Conservation (phyloP, 768 basidiomycete genomes). For the Floccularia luteovirens region DNA sequence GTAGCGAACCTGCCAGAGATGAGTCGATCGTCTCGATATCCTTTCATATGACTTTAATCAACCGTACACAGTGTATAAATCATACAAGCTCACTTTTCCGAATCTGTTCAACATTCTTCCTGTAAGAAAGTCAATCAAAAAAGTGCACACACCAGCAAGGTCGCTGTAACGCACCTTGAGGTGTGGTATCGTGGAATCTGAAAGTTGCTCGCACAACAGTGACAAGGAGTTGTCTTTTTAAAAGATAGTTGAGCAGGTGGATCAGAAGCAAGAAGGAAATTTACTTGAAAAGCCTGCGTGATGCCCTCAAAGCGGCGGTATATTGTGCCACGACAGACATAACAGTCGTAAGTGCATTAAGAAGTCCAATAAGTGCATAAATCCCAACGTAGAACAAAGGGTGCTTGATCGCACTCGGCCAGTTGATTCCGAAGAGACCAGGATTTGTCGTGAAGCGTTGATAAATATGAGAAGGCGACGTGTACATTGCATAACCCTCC, state of each 20-base stretch:
- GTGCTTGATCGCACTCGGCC: slow-evolving; percentile 46
- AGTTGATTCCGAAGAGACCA: slow-evolving; percentile 20
- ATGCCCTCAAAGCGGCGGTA: slow-evolving; percentile 49
- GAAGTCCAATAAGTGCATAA: slow-evolving; percentile 55
- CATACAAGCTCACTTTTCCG: slow-evolving; percentile 41
- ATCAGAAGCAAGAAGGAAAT: slow-evolving; percentile 4
- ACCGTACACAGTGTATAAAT: slow-evolving; percentile 4
- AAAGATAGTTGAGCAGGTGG: too few species aligned
- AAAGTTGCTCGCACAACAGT: slow-evolving; percentile 78
- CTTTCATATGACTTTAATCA: slow-evolving; percentile 14
- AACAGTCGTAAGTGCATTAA: slow-evolving; percentile 37
- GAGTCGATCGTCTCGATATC: slow-evolving; percentile 86
- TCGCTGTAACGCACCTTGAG: slow-evolving; percentile 44
- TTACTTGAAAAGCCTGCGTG: slow-evolving; percentile 33
- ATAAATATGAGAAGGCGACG: slow-evolving; percentile 13
- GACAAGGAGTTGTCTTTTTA: slow-evolving; percentile 47
- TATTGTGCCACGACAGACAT: slow-evolving; percentile 45
- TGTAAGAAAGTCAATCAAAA: slow-evolving; percentile 12
- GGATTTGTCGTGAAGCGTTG: slow-evolving; percentile 14
- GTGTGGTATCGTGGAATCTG: slow-evolving; percentile 80
- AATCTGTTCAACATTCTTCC: slow-evolving; percentile 87
- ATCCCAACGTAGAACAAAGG: slow-evolving; percentile 69
- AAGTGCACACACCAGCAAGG: background rate
- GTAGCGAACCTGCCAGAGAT: slow-evolving; percentile 58
- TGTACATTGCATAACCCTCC: slow-evolving; percentile 28